These are phyloP conservation scores for Botryotinia globosa DNA, from an alignment of 2,329 filamentous ascomycete genomes.

Conservation along the genomic window DNA sequence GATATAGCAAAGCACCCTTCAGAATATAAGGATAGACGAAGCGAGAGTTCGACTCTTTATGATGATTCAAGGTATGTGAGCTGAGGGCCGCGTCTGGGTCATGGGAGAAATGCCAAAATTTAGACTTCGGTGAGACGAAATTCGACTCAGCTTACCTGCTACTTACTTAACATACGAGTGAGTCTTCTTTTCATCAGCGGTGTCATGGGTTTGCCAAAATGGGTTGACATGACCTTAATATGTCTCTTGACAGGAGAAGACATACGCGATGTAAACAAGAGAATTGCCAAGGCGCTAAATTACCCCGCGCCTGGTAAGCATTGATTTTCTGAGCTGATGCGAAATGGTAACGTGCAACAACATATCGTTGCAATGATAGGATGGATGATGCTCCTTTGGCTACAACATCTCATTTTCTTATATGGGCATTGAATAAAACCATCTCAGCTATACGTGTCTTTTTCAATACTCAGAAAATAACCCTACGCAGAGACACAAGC, in stretches of 20 bases:
- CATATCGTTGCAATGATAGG: background rate
- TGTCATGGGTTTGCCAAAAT: background rate
- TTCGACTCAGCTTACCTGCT: background rate
- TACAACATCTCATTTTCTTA: background rate
- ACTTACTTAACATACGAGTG: background rate
- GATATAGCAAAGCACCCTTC: background rate
- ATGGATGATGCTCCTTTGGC: background rate
- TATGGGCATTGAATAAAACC: background rate
- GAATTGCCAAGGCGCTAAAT: conserved; percentile 4
- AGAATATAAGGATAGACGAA: background rate
- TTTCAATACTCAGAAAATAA: background rate
- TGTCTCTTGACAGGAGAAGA: background rate
- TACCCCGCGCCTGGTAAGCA: conserved; percentile 1
- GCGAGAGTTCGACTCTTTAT: background rate
- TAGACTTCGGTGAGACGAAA: background rate
- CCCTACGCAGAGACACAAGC: background rate
- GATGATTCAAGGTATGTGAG: background rate
- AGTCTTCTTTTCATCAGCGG: background rate
- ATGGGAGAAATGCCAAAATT: background rate
- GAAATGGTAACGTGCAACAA: background rate
- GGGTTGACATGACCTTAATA: background rate
- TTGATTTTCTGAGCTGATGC: background rate
- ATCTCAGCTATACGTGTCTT: background rate
- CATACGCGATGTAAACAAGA: background rate
- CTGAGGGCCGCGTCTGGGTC: background rate